These are phyloP conservation scores for Fusarium pseudograminearum DNA, from an alignment of 2,329 filamentous ascomycete species.

Conservation along the genomic window DNA sequence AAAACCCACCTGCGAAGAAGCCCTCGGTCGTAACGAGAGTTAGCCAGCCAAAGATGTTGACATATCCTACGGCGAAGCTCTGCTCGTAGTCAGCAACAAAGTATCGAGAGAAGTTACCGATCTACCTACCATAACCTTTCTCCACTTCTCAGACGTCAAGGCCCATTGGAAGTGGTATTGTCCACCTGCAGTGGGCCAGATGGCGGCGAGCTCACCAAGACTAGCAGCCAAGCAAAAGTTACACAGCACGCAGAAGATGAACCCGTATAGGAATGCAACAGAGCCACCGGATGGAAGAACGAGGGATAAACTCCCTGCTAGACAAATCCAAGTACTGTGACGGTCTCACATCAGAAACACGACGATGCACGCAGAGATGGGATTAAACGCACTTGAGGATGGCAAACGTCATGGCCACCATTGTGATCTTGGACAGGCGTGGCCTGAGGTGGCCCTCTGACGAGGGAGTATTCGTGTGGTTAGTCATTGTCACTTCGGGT, in stretches of 20 bases:
- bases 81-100: too few relatives aligned
- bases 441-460: conserved; percentile 52
- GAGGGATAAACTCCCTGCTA: conserved; percentile 57
- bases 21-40: conserved; percentile 58
- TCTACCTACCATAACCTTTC: conserved; percentile 50
- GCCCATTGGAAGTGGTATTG: conserved; percentile 61
- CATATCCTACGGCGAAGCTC: conserved; percentile 52
- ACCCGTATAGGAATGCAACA: conserved; percentile 59
- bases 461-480: not conserved
- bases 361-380: rapidly evolving
- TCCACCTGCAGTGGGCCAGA: conserved; percentile 61
- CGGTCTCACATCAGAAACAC: conserved; percentile 8
- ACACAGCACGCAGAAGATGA: conserved; percentile 60
- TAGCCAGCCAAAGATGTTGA: conserved; percentile 61
- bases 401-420: conserved; percentile 59
- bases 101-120: not conserved
- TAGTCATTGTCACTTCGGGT: conserved; percentile 10
- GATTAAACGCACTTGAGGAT: conserved; percentile 53
- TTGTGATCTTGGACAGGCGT: conserved; percentile 56
- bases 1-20: conserved; percentile 55
- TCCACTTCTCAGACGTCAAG: conserved; percentile 55
- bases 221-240: conserved; percentile 58
- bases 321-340: conserved; percentile 49
- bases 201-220: conserved; percentile 57
- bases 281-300: conserved; percentile 58